phyloP scores from a whole-genome alignment of 1,284 basidiomycete genomes.

The Trametes pubescens region DNA sequence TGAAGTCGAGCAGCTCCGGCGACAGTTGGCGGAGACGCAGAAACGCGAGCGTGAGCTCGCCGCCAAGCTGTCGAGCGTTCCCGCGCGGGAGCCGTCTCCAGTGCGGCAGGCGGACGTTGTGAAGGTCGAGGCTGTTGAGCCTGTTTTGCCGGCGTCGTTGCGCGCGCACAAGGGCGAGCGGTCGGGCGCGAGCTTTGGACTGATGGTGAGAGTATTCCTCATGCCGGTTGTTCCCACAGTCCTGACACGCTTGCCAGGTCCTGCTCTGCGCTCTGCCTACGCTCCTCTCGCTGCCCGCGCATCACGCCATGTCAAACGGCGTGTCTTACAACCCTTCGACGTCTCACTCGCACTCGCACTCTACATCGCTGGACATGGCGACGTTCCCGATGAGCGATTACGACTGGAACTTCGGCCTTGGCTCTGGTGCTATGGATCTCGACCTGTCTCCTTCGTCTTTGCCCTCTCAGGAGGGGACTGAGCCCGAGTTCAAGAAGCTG shows the following conservation, averaged over 20 bases:
- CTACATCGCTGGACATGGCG: constrained; percentile 59
- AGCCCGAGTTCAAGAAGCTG: constrained; percentile 50
- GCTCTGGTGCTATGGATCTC: constrained; percentile 58
- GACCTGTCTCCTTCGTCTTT: constrained; percentile 45
- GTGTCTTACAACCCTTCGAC: constrained; percentile 60
- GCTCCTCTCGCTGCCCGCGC: constrained; percentile 70
- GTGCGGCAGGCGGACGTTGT: constrained; percentile 48
- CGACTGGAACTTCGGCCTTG: constrained; percentile 59
- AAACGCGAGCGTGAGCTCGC: constrained; percentile 72
- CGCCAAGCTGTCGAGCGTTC: constrained; percentile 58
- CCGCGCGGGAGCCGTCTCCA: constrained; percentile 43
- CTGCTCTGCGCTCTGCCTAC: constrained; percentile 63
- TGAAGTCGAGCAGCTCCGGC: constrained; percentile 71
- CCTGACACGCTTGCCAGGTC: constrained; percentile 23
- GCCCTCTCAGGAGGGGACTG: constrained; percentile 36
- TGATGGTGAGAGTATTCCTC: constrained; percentile 62
- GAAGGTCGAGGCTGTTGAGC: constrained; percentile 63
- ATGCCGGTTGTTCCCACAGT: constrained; percentile 1
- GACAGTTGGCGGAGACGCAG: constrained; percentile 68
- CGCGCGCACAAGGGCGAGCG: constrained; percentile 53
- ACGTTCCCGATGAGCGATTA: constrained; percentile 52
- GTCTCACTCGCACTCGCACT: constrained; percentile 46
- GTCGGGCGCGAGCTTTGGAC: constrained; percentile 68
- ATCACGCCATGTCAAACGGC: constrained; percentile 57
- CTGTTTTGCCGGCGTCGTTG: constrained; percentile 49